Base-by-base conservation (phyloP, 176 grass and related monocot genomes). In the Thinopyrum elongatum region DNA sequence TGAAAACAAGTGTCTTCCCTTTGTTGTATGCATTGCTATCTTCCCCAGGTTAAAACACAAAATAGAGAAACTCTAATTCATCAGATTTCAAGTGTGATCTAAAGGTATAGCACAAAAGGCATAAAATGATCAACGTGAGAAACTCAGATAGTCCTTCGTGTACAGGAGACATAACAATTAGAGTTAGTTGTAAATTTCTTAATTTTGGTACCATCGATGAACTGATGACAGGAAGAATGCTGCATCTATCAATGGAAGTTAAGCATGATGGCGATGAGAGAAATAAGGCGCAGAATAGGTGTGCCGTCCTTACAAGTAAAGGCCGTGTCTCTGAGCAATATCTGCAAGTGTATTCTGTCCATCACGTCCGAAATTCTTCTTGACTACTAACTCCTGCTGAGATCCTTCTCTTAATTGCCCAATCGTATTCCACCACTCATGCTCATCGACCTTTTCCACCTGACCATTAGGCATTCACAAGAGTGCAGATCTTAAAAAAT, bases 1-100 rank as follows among this genome's bases (percentile, higher is more conserved):
- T 98, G 76, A 98, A 94, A 67, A 98, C 96, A 85, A 98, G 81
- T 75, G 82, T 88, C 82, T 94, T 98, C 39, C 93, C 96, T 95
- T 88, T 95, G 78, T 94, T 92, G 88, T 95, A 95, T 77, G 88
- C 93, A 88, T 95, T 92, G 76, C 96, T 98, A 89, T 77, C 85
- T 90, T 89, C 82, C 92, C 60, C 87, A 84, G 71, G 79, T 62
- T 90, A 92, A 87, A 74, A 86, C 77, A 86, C 59, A 80, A 73
- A 53, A 82, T 5, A 85, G 61, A 62, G 5, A 62, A 85, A 90
- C 34, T 64, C 72, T 31, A 55, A 84, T 77, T 86, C 81, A 79
- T 85, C 47, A 92, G 65, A 13, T 85, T 84, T 34, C 16, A 72
- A 87, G 26, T 23, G 78, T 83, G 26, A 74, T 29, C 38, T 19